Evolutionary conservation across 768 basidiomycete genomes (phyloP).

Genomic region (Hemileccinum rubropunctum): DNA sequence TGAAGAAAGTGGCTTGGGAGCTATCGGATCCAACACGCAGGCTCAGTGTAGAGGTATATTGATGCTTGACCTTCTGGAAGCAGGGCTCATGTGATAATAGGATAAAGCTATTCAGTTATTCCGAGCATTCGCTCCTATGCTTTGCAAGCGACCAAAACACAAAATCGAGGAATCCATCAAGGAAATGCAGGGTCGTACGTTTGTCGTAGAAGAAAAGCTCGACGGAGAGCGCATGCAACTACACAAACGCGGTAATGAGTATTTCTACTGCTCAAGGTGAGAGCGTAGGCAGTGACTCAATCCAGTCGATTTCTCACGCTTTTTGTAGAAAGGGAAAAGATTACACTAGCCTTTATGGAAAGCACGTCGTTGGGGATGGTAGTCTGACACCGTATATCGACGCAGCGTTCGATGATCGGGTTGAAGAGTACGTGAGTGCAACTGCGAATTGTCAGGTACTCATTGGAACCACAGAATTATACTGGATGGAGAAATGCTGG

Average conservation of each 20-base stretch:
- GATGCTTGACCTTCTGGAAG: too few relatives aligned
- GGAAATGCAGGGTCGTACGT: slow-evolving; percentile 74
- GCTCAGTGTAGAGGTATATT: slow-evolving; percentile 53
- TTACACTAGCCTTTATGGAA: slow-evolving; percentile 90
- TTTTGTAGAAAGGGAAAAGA: slow-evolving; percentile 78
- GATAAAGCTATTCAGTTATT: slow-evolving; percentile 84
- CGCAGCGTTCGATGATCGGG: slow-evolving; percentile 65
- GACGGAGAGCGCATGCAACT: slow-evolving; percentile 97
- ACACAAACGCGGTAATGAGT: slow-evolving; percentile 89
- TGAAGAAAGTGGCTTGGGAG: slow-evolving; percentile 91
- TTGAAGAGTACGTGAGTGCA: slow-evolving; percentile 67
- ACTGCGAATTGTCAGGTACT: slow-evolving; percentile 1
- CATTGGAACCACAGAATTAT: slow-evolving; percentile 60
- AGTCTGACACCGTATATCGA: slow-evolving; percentile 89
- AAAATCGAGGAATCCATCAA: slow-evolving; percentile 82
- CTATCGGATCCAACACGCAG: slow-evolving; percentile 74
- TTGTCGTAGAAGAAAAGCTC: slow-evolving; percentile 94
- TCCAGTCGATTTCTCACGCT: not conserved
- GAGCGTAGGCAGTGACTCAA: not conserved
- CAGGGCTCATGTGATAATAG: slow-evolving; percentile 37
- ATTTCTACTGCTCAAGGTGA: slow-evolving; percentile 89
- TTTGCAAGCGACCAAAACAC: slow-evolving; percentile 84
- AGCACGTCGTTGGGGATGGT: slow-evolving; percentile 73
- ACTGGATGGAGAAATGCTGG: slow-evolving; percentile 97
- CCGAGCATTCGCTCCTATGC: slow-evolving; percentile 89